Base-by-base conservation (phyloP, 2,329 filamentous ascomycete genomes). In the Exophiala spinifera region DNA sequence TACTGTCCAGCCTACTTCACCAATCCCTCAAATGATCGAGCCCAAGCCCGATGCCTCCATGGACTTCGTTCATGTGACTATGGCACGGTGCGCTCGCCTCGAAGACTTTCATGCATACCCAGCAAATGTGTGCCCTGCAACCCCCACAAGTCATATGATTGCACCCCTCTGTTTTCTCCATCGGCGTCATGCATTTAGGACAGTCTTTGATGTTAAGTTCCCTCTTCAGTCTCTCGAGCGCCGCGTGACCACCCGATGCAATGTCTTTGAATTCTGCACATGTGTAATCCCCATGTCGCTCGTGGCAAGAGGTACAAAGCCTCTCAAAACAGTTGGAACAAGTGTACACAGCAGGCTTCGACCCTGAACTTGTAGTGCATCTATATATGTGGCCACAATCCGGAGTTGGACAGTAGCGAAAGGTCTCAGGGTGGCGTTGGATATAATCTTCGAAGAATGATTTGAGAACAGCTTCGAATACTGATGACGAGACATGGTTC, bases 361-460 rank as follows among this genome's bases (percentile, higher is more conserved):
- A 55, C 31, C 55, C 47, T 6, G 33, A 34, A 10, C 5, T n/a
- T 8, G 40, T 21, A 21, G 46, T 55, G 40, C 52, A 55, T n/a
- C 74, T 71, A 58, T 79, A 79, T 8, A 77, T 61, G 15, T 69
- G 67, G 4, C 59, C 64, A 52, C 76, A 79, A 57, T 76, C 73
- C 0, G 74, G 68, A 0, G 72, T 74, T 1, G 74, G 72, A 49
- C 76, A 79, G 56, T 70, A 70, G 3, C 64, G 68, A 10, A 78
- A 63, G 0, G 56, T 36, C 8, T 64, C 36, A 1, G 70, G 69
- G 25, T 68, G 64, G 3, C 56, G 65, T 4, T 64, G 65, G 33
- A 76, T 56, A 53, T 75, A 68, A 0, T 66, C 62, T 2, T 59
- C 52, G 49, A 76, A 73, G 0, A 73, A 72, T 1, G 61, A 58